These are phyloP conservation scores for Aureobasidium leucospermi DNA, from an alignment of 2,329 filamentous ascomycete species.

Conservation along the genomic window DNA sequence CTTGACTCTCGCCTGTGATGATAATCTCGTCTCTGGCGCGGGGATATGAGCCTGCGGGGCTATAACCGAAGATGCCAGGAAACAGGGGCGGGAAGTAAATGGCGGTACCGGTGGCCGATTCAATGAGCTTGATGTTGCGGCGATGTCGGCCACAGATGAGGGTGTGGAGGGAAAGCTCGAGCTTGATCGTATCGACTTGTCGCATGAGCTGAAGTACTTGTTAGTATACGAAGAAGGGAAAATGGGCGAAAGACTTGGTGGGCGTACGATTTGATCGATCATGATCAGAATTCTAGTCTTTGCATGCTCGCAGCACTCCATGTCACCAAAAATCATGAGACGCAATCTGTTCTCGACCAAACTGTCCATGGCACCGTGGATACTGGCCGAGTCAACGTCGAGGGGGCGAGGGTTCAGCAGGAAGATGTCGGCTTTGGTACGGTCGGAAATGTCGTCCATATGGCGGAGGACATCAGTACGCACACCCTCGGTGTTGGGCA, in stretches of 20 bases:
- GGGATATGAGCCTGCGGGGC: slow-evolving; percentile 64
- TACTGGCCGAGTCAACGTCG: slow-evolving; percentile 69
- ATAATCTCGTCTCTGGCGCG: slow-evolving; percentile 86
- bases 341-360: slow-evolving; percentile 82
- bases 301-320: slow-evolving; percentile 90
- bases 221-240: slow-evolving; percentile 15
- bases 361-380: slow-evolving; percentile 69
- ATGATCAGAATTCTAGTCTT: slow-evolving; percentile 95
- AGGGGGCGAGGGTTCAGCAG: slow-evolving; percentile 77
- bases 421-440: slow-evolving; percentile 94
- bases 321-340: slow-evolving; percentile 89
- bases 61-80: slow-evolving; percentile 84
- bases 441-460: slow-evolving; percentile 77
- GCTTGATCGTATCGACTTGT: slow-evolving; percentile 68
- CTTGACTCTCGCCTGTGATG: slow-evolving; percentile 82
- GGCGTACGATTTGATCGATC: slow-evolving; percentile 82
- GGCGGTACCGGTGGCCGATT: slow-evolving; percentile 88
- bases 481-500: slow-evolving; percentile 59
- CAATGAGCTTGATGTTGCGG: slow-evolving; percentile 97
- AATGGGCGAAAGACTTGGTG: slow-evolving; percentile 18
- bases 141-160: slow-evolving; percentile 87
- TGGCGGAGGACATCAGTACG: slow-evolving; percentile 72
- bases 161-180: slow-evolving; percentile 83
- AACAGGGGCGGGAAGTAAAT: slow-evolving; percentile 98
- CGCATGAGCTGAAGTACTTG: slow-evolving; percentile 53